Percentiles rank a stretch among this genome's conserved stretches.
phyloP scores from a whole-genome alignment of 2,329 filamentous ascomycete species.

The Aureobasidium lini region DNA sequence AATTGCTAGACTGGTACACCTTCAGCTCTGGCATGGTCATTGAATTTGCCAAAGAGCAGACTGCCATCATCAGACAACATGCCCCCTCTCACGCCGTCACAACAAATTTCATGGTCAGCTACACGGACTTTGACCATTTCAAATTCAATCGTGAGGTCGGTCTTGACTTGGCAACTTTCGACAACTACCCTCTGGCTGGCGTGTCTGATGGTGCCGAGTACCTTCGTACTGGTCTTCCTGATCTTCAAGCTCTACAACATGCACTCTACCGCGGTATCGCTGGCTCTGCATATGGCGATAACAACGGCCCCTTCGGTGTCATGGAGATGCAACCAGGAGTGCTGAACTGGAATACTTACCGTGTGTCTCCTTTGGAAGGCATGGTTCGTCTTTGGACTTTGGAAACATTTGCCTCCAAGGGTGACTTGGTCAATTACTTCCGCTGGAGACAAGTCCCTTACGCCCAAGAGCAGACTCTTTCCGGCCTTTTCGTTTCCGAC shows the following conservation, averaged over 20 bases:
- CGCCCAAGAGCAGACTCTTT: slow-evolving; percentile 21
- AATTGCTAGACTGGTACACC: slow-evolving; percentile 21
- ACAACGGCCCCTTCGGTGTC: slow-evolving; percentile 19
- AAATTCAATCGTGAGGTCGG: slow-evolving; percentile 21
- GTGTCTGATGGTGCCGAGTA: slow-evolving; percentile 18
- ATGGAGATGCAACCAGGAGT: slow-evolving; percentile 23
- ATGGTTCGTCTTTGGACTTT: slow-evolving; percentile 22
- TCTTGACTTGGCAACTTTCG: slow-evolving; percentile 20
- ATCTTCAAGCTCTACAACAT: slow-evolving; percentile 19
- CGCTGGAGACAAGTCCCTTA: slow-evolving; percentile 21
- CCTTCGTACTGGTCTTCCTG: slow-evolving; percentile 20
- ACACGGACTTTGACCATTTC: slow-evolving; percentile 21
- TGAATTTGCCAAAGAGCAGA: slow-evolving; percentile 21
- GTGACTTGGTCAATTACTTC: slow-evolving; percentile 22
- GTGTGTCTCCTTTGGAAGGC: slow-evolving; percentile 20
- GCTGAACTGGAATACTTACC: slow-evolving; percentile 20
- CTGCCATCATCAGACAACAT: slow-evolving; percentile 17
- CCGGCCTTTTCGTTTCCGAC: slow-evolving; percentile 19
- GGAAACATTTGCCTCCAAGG: slow-evolving; percentile 20
- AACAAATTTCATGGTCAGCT: slow-evolving; percentile 21
- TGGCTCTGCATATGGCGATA: slow-evolving; percentile 17
- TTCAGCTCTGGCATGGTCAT: slow-evolving; percentile 23
- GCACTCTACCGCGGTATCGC: slow-evolving; percentile 19
- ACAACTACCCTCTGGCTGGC: slow-evolving; percentile 20
- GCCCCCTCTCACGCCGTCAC: slow-evolving; percentile 19